Base-by-base conservation (phyloP, 2,329 filamentous ascomycete species). In the Diaporthe citrichinensis region DNA sequence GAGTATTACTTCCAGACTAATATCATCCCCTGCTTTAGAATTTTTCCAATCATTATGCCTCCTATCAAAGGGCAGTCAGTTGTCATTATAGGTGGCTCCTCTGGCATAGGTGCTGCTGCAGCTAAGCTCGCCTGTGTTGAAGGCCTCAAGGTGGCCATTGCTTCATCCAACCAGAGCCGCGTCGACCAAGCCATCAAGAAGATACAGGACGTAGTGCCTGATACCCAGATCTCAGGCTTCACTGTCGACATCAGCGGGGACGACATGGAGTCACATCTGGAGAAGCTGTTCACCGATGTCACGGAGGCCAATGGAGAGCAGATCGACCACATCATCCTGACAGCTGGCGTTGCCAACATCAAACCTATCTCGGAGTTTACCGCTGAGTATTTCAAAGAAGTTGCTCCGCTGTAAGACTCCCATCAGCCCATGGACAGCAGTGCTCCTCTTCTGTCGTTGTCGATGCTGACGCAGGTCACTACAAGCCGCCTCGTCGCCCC, bases 311-410 rank as follows among this genome's bases (percentile, higher is more conserved):
- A 80, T 0, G 80, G 79, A 17, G 44, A n/a, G 25, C 39, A 36
- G 4, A 77, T 90, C 34, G 86, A 90, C 77, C 89, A 90, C 77
- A 84, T 90, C 41, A 81, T 90, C 57, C 87, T 85, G 82, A 89
- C 88, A 0, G 89, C 89, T 1, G 88, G 87, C 58, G 87, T 89
- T 76, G 77, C 82, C 23, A 82, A 83, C 5, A 80, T 81, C 28
- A 81, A 84, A 44, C 80, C 82, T 2, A 75, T 90, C 14, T 74
- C 79, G 3, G 83, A 85, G 0, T 78, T 87, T 36, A 84, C 81
- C 0, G 79, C 88, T 46, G 81, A 84, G 4, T 81, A 81, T 23
- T 84, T 85, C 53, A 80, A 85, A 12, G 80, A 84, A 39, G 85
- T 85, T 0, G 87, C 85, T 17, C 85, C 85, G 75, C 83, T 90